Percentiles rank a stretch among this genome's conserved stretches.
Evolutionary conservation across 768 basidiomycete species (phyloP).

Genomic region (Tylopilus plumbeoviolaceoides): DNA sequence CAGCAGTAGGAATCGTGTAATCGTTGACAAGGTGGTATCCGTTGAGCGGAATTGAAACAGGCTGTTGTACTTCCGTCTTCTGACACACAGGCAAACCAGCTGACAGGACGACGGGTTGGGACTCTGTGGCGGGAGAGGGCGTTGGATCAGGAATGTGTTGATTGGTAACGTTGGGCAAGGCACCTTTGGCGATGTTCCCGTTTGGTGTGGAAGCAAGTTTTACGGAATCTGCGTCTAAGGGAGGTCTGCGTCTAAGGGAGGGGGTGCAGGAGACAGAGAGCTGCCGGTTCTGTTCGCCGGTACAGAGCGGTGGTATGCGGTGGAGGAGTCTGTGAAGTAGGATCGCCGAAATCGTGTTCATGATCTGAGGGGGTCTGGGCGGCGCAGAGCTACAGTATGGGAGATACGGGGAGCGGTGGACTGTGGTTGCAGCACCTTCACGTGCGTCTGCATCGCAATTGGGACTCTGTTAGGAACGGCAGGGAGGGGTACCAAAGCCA

Average conservation of each 20-base stretch:
- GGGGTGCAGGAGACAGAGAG: slow-evolving; percentile 31
- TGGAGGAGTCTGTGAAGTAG: slow-evolving; percentile 32
- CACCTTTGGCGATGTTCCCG: slow-evolving; percentile 25
- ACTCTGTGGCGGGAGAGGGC: slow-evolving; percentile 13
- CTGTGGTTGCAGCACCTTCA: slow-evolving; percentile 59
- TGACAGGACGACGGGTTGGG: slow-evolving; percentile 23
- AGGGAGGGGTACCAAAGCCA: slow-evolving; percentile 20
- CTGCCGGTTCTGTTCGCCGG: slow-evolving; percentile 32
- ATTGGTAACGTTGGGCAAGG: slow-evolving; percentile 24
- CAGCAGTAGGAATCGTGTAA: slow-evolving; percentile 33
- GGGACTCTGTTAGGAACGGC: slow-evolving; percentile 44
- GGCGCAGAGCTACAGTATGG: slow-evolving; percentile 37
- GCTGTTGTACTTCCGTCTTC: slow-evolving; percentile 46
- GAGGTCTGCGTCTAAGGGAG: too few species aligned
- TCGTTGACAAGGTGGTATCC: slow-evolving; percentile 47
- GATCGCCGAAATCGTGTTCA: slow-evolving; percentile 30
- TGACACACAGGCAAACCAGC: slow-evolving; percentile 40
- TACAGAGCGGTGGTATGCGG: slow-evolving; percentile 25
- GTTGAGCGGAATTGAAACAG: slow-evolving; percentile 38
- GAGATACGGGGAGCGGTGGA: slow-evolving; percentile 50
- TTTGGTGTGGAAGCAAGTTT: slow-evolving; percentile 19
- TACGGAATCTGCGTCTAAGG: slow-evolving; percentile 40
- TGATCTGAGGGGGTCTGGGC: slow-evolving; percentile 36
- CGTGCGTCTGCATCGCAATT: slow-evolving; percentile 54
- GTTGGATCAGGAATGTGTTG: slow-evolving; percentile 22